phyloP scores from a whole-genome alignment of 208 protist genomes.

The Wallacemonas rigidus region DNA sequence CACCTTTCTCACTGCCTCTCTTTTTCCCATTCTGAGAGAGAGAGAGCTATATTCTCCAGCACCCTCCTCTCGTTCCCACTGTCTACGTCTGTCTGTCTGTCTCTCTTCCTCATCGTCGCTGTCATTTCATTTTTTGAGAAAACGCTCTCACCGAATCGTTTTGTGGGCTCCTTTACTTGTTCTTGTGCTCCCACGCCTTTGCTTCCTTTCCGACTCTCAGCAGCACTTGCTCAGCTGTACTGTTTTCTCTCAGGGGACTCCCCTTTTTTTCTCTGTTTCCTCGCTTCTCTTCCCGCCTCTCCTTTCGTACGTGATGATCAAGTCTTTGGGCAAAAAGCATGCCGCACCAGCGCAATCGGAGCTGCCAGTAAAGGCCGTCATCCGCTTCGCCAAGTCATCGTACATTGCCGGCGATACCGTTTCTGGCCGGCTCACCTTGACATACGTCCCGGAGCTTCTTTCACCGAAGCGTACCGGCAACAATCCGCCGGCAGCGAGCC shows the following conservation, averaged over 20 bases:
- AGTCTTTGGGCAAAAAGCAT: conserved; percentile 1
- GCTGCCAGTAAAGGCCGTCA: conserved; percentile 6
- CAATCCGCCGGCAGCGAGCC: background rate
- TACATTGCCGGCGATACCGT: conserved; percentile 17
- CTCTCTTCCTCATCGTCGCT: background rate
- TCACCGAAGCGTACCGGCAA: background rate
- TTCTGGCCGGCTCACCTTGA: background rate
- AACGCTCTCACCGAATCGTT: no score
- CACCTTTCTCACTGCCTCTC: background rate
- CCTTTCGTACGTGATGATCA: background rate
- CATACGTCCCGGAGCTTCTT: background rate
- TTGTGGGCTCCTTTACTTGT: no score
- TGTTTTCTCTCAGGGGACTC: background rate
- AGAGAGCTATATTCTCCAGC: no score
- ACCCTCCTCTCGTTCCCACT: background rate
- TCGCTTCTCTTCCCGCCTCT: background rate
- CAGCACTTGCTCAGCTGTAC: background rate
- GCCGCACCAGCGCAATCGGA: background rate
- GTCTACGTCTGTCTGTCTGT: background rate
- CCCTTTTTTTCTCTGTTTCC: background rate
- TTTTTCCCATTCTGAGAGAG: conserved; percentile 9
- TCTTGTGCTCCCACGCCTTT: no score
- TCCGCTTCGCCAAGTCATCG: background rate
- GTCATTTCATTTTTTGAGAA: no score
- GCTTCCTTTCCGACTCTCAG: no score